These are phyloP conservation scores for Vitis cinerea DNA, from an alignment of 164 flowering plant genomes.

Conservation along the genomic window DNA sequence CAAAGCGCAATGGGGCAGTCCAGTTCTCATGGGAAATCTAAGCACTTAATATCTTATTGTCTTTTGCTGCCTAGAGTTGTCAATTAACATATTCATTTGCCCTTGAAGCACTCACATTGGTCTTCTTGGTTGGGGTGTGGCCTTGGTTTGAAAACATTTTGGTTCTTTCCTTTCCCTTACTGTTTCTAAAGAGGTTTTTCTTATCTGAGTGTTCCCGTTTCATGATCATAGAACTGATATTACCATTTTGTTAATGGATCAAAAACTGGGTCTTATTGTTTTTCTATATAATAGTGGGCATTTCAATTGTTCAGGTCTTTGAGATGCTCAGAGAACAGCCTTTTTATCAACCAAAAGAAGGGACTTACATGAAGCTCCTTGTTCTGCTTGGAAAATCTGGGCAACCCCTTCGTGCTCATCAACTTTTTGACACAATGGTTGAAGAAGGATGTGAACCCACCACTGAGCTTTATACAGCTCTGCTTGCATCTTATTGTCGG, in stretches of 20 bases:
- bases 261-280: neutral
- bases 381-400: slow-evolving; percentile 81
- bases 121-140: neutral
- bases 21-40: neutral
- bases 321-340: slow-evolving; percentile 85
- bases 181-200: neutral
- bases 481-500: slow-evolving; percentile 81
- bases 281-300: neutral
- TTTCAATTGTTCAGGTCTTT: slow-evolving; percentile 51
- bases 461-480: slow-evolving; percentile 73
- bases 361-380: slow-evolving; percentile 88
- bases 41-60: neutral
- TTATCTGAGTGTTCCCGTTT: neutral
- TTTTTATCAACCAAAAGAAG: slow-evolving; percentile 82
- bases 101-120: neutral
- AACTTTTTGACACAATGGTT: slow-evolving; percentile 78
- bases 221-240: neutral
- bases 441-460: slow-evolving; percentile 84
- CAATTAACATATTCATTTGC: neutral
- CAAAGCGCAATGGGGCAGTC: neutral
- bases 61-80: neutral
- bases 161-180: neutral
- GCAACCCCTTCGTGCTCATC: slow-evolving; percentile 71
- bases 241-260: neutral
- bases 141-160: neutral